Percentiles rank a stretch among this genome's conserved stretches.
These are phyloP conservation scores for Niveomyces coronatus DNA, from an alignment of 2,329 filamentous ascomycete species.

Conservation along the genomic window DNA sequence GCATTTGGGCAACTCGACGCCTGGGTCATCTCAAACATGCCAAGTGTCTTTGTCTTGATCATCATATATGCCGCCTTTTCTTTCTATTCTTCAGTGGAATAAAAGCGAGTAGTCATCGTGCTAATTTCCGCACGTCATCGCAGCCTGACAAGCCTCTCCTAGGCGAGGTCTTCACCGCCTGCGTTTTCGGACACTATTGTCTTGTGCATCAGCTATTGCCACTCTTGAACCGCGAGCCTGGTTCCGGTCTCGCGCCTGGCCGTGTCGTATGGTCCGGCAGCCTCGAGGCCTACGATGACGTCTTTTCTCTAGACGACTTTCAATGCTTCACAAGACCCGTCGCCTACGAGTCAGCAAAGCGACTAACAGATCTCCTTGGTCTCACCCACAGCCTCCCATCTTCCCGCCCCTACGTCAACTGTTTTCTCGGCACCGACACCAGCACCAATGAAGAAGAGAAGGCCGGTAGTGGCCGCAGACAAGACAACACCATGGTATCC, in stretches of 20 bases:
- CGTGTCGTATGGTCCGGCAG: constrained; percentile 83
- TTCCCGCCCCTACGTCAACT: constrained; percentile 42
- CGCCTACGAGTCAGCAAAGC: constrained; percentile 82
- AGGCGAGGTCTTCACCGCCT: constrained; percentile 79
- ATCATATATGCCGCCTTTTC: no score
- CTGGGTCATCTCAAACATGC: no score
- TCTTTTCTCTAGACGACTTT: constrained; percentile 59
- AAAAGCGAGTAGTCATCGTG: no score
- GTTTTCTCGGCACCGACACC: constrained; percentile 39
- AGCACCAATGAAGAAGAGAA: constrained; percentile 12
- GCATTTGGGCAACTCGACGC: not conserved
- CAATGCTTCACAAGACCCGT: constrained; percentile 54
- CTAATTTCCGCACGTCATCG: no score
- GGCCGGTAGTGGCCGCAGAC: constrained; percentile 8
- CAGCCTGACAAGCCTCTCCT: constrained; percentile 50
- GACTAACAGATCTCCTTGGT: constrained; percentile 74
- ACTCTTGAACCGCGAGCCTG: constrained; percentile 46
- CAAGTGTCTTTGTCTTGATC: no score
- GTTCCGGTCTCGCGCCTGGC: constrained; percentile 34
- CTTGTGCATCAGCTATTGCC: constrained; percentile 72
- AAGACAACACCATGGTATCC: constrained; percentile 13
- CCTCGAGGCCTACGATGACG: constrained; percentile 50
- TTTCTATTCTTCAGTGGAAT: no score
- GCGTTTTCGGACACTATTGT: constrained; percentile 92
- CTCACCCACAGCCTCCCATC: constrained; percentile 61